phyloP scores from a whole-genome alignment of 1,139 yeast species.

The Candida dubliniensis region DNA sequence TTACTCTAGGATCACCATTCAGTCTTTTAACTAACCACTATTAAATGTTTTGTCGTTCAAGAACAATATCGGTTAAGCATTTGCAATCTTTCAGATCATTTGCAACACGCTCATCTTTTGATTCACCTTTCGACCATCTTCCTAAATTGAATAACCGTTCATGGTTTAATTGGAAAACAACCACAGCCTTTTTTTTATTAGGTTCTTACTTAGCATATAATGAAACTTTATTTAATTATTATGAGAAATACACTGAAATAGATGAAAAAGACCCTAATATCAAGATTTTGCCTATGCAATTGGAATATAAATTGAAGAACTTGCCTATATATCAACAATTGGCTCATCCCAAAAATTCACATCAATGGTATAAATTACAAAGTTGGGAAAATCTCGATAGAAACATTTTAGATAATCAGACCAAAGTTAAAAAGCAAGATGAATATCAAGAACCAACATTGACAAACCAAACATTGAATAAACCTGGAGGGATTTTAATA shows the following conservation, averaged over 20 bases:
- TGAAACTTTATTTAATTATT: constrained; percentile 34
- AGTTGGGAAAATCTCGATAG: constrained; percentile 64
- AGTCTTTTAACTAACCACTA: neutral
- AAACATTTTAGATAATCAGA: constrained; percentile 35
- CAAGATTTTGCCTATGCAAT: constrained; percentile 22
- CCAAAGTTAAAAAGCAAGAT: constrained; percentile 24
- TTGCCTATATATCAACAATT: constrained; percentile 55
- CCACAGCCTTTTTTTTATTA: constrained; percentile 25
- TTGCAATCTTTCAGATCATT: constrained; percentile 14
- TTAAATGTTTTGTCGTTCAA: neutral
- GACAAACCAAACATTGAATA: constrained; percentile 37
- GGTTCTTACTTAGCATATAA: constrained; percentile 38
- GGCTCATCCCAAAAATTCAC: constrained; percentile 36
- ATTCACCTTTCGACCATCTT: constrained; percentile 39
- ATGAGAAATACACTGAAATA: constrained; percentile 30
- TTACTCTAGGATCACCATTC: neutral
- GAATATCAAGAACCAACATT: constrained; percentile 33
- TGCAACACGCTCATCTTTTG: constrained; percentile 32
- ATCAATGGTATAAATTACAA: constrained; percentile 45
- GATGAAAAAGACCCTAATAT: constrained; percentile 21
- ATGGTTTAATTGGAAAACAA: constrained; percentile 36
- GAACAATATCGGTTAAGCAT: neutral
- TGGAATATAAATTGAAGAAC: constrained; percentile 50
- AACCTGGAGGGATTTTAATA: constrained; percentile 78
- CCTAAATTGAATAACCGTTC: constrained; percentile 23